Conservation (phyloP, 768 basidiomycete genomes). For the Tulasnella sp. region DNA sequence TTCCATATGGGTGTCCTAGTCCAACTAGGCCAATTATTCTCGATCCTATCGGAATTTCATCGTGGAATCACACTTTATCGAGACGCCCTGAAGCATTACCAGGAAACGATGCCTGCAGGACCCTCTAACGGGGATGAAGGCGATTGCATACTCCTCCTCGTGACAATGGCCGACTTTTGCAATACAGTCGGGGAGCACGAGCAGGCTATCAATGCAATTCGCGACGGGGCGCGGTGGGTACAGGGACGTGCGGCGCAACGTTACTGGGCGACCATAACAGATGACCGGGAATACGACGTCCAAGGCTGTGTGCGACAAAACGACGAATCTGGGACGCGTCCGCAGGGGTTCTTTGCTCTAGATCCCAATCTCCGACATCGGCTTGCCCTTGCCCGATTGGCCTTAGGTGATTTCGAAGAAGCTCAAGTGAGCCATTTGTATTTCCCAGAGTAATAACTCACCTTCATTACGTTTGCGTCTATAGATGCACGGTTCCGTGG, state of each 20-base stretch:
- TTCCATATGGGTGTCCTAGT: constrained; percentile 68
- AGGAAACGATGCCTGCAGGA: constrained; percentile 36
- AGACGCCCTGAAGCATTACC: constrained; percentile 60
- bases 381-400: constrained; percentile 69
- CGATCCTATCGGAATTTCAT: constrained; percentile 54
- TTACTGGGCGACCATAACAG: constrained; percentile 70
- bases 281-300: constrained; percentile 82
- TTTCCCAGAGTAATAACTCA: neutral
- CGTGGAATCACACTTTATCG: constrained; percentile 58
- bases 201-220: constrained; percentile 52
- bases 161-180: constrained; percentile 75
- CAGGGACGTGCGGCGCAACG: constrained; percentile 56
- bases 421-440: constrained; percentile 47
- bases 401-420: constrained; percentile 65
- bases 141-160: constrained; percentile 52
- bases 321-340: constrained; percentile 24
- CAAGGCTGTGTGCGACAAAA: constrained; percentile 20
- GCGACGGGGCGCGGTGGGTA: constrained; percentile 78
- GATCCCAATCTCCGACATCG: constrained; percentile 74
- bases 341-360: constrained; percentile 42
- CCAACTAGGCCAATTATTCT: constrained; percentile 64
- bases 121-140: constrained; percentile 30
- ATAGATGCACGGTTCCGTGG: constrained; percentile 64
- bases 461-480: neutral
- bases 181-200: constrained; percentile 58